Conservation (phyloP, 805 yeast genomes). For the Yarrowia sp. region DNA sequence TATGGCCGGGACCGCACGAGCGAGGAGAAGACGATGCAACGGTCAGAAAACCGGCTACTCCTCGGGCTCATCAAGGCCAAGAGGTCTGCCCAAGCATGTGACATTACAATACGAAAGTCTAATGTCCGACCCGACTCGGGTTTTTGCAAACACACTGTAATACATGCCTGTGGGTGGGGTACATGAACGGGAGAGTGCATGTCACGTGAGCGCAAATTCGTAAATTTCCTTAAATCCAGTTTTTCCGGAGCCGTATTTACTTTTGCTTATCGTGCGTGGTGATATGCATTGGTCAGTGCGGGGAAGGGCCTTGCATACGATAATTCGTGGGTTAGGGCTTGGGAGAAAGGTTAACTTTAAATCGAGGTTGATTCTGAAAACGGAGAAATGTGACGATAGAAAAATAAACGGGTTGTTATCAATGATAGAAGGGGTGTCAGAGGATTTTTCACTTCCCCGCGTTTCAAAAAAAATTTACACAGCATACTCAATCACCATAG, state of each 20-base stretch:
- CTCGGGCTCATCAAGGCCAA: too few relatives aligned
- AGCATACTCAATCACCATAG: too few relatives aligned
- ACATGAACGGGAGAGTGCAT: not conserved
- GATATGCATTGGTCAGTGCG: not conserved
- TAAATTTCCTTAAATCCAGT: too few relatives aligned
- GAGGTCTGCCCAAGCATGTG: not conserved
- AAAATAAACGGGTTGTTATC: too few relatives aligned
- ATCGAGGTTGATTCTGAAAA: not conserved
- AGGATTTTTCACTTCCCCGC: too few relatives aligned
- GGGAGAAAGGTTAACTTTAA: not conserved
- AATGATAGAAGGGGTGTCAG: too few relatives aligned
- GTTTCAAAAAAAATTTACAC: too few relatives aligned
- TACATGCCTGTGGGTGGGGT: too few relatives aligned
- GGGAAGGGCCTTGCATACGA: conserved; percentile 7
- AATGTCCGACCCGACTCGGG: not conserved
- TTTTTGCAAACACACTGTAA: not conserved
- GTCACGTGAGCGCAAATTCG: not conserved
- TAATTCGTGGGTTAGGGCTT: not conserved
- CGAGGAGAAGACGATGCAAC: too few relatives aligned
- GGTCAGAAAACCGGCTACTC: too few relatives aligned
- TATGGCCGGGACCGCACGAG: too few relatives aligned
- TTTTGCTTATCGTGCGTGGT: not conserved
- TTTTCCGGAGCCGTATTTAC: not conserved
- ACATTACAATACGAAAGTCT: conserved; percentile 1
- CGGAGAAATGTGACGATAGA: too few relatives aligned